Evolutionary conservation across 495 filamentous ascomycete genomes (phyloP).

Genomic region (Annulohypoxylon bovei): DNA sequence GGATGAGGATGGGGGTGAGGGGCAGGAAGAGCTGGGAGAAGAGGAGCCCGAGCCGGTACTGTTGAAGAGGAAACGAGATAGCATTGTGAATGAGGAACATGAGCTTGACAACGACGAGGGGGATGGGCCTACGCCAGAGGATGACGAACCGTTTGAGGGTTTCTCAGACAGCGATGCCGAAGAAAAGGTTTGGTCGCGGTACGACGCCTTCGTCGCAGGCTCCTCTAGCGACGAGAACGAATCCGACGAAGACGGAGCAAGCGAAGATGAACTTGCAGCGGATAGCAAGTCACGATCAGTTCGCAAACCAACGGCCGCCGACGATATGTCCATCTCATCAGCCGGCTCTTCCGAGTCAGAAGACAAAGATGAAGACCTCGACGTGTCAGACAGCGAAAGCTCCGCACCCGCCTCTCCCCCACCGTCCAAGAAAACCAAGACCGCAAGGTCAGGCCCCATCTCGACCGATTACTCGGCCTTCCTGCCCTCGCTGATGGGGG

Average conservation of each 20-base stretch:
- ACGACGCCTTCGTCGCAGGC: slow-evolving; percentile 52
- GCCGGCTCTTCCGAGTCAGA: slow-evolving; percentile 23
- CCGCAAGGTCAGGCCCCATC: slow-evolving; percentile 34
- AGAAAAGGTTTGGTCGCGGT: slow-evolving; percentile 55
- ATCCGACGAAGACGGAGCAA: slow-evolving; percentile 38
- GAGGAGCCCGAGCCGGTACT: slow-evolving; percentile 25
- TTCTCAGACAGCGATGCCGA: slow-evolving; percentile 64
- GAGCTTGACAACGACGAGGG: slow-evolving; percentile 31
- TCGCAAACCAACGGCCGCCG: slow-evolving; percentile 25
- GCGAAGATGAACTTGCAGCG: slow-evolving; percentile 21
- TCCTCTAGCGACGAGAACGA: slow-evolving; percentile 54
- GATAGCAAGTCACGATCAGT: slow-evolving; percentile 37
- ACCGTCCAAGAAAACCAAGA: slow-evolving; percentile 52
- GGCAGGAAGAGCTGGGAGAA: slow-evolving; percentile 9
- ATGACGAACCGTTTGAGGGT: slow-evolving; percentile 58
- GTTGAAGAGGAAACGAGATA: slow-evolving; percentile 30
- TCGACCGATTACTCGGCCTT: slow-evolving; percentile 68
- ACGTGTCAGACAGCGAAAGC: slow-evolving; percentile 40
- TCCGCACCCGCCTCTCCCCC: slow-evolving; percentile 51
- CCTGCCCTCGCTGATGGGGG: slow-evolving; percentile 87
- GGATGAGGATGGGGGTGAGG: slow-evolving; percentile 26
- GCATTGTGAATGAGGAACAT: slow-evolving; percentile 28
- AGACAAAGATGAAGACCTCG: slow-evolving; percentile 26
- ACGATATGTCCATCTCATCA: slow-evolving; percentile 45
- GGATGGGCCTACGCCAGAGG: slow-evolving; percentile 24